Evolutionary conservation across 2,329 filamentous ascomycete species (phyloP).

Genomic region (Colletotrichum chrysophilum): DNA sequence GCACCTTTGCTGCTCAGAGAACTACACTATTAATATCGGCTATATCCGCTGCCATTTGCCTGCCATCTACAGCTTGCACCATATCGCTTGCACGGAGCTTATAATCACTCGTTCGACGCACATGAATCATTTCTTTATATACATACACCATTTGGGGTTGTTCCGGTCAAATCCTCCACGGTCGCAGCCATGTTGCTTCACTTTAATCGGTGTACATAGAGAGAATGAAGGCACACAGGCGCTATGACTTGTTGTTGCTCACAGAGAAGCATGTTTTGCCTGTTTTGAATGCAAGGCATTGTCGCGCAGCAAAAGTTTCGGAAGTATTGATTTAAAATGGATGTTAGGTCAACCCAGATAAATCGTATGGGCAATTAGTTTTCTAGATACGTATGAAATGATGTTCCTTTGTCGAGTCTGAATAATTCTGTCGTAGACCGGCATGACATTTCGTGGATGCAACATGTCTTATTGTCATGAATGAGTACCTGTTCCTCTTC

Average conservation of each 20-base stretch:
- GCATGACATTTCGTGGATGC: neutral
- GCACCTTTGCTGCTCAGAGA: neutral
- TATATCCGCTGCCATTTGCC: neutral
- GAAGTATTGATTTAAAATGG: neutral
- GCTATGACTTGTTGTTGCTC: neutral
- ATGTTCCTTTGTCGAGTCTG: slow-evolving; percentile 14
- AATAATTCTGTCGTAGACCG: neutral
- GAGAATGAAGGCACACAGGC: neutral
- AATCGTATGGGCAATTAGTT: neutral
- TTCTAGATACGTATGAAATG: slow-evolving; percentile 13
- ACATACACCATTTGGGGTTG: neutral
- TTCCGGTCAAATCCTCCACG: neutral
- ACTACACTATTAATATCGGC: slow-evolving; percentile 2
- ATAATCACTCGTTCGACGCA: slow-evolving; percentile 18
- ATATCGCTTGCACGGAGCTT: neutral
- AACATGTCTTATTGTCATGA: neutral
- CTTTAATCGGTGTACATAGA: slow-evolving; percentile 12
- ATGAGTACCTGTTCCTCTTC: neutral
- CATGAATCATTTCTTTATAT: slow-evolving; percentile 16
- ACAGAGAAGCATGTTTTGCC: neutral
- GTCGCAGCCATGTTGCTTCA: neutral
- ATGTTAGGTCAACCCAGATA: neutral
- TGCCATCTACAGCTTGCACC: neutral
- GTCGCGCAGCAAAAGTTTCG: neutral
- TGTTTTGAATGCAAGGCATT: neutral